Base-by-base conservation (phyloP, 2,329 filamentous ascomycete species). In the Chalaropsis thielavioides region DNA sequence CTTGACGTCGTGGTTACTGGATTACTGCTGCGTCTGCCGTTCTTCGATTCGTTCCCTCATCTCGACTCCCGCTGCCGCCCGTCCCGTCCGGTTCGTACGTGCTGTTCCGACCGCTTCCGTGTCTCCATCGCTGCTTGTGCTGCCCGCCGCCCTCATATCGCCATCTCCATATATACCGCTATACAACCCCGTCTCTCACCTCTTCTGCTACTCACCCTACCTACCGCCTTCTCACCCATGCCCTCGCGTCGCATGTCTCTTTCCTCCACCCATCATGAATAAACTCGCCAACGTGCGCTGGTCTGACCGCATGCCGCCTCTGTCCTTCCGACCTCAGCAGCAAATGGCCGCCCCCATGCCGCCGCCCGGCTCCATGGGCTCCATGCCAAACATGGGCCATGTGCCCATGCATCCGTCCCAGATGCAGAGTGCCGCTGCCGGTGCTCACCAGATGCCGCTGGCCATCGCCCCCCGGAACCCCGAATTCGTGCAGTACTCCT, bases 401-500 rank as follows among this genome's bases (percentile, higher is more conserved):
- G 60, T 67, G 68, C 78, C 78, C 71, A 81, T 76, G 60, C 78
- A 75, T 72, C 80, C 79, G 69, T 74, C 77, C 73, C 65, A 60
- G 19, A 64, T 64, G 40, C 65, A 64, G 24, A 64, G 60, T 61
- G 54, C 63, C 31, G 43, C 63, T 51, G 40, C 56, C 62, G 59
- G 58, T 22, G 24, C 65, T 22, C 65, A 66, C 44, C 62, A 58
- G 44, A 67, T 67, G 65, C 65, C 65, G 13, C 60, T 67, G 22
- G 63, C 54, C 22, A 62, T 63, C 17, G 27, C 62, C 11, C 65
- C 63, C 11, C 60, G 62, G 40, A 59, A 58, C 24, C 67, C 64
- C 24, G 64, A 64, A 38, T 44, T 61, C 40, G 62, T 97, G 75
- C 90, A 95, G 76, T 87, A 96, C 74, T 92, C 90, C 69, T 97